Base-by-base conservation (phyloP, 2,329 filamentous ascomycete species). In the Trichophyton equinum region DNA sequence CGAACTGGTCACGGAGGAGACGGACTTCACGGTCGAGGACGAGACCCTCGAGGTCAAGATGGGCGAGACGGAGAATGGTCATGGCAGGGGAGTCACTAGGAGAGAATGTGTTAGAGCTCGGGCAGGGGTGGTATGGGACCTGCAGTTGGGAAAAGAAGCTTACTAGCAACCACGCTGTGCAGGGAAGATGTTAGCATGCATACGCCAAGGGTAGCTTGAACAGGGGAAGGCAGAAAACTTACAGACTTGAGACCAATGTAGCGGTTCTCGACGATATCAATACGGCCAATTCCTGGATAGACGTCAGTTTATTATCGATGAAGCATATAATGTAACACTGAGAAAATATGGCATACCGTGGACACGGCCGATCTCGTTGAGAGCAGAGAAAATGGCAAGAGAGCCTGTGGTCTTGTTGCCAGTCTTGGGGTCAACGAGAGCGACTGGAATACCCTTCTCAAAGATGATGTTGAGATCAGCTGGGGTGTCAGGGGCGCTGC, bases 261-360 rank as follows among this genome's bases (percentile, higher is more conserved):
- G 57, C 87, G 80, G 75, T 86, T 86, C 71, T 88, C 86, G 63
- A 89, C 86, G 69, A 90, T 90, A 73, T 90, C 87, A 67, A 90
- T 84, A 66, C 87, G 78, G 68, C 87, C 87, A 64, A 90, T 82
- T 70, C 87, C 87, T 65, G 33, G 8, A 51, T 18, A 40, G 4
- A 13, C 13, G 38, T 27, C 18, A 38, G 18, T 57, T 25, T n/a
- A 20, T 4, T 6, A 13, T 9, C 40, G 6, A 44, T n/a, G n/a
- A n/a, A 7, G 40, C 1, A 15, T 44, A 30, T 15, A 18, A 8
- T 13, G n/a, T 27, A 15, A 38, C 11, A 15, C 27, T 33, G 20
- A 11, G 18, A 11, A 25, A 8, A n/a, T 13, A 33, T 15, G 25
- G 30, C 22, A 30, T 49, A 65, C 65, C 64, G 27, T 66, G 64